These are phyloP conservation scores for Aureobasidium sp. DNA, from an alignment of 2,329 filamentous ascomycete genomes.

Conservation along the genomic window DNA sequence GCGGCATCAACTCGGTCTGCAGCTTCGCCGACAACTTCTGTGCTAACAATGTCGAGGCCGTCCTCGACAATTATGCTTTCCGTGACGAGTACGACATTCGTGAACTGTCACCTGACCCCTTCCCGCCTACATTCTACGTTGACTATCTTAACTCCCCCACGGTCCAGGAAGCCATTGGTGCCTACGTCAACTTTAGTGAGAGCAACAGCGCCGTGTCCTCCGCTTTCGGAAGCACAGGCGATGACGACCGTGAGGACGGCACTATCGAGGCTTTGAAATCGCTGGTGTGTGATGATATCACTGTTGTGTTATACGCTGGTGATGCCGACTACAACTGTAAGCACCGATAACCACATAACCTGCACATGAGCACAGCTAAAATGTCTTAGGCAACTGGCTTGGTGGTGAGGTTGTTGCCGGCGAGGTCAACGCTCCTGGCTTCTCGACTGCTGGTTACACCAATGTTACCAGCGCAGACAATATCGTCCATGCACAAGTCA, in stretches of 20 bases:
- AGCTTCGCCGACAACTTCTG: constrained; percentile 48
- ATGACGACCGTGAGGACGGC: constrained; percentile 38
- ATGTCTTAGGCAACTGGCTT: constrained; percentile 33
- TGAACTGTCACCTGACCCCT: constrained; percentile 46
- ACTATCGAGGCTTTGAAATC: constrained; percentile 33
- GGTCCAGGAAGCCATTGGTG: constrained; percentile 51
- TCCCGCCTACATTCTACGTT: constrained; percentile 47
- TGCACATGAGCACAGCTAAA: not conserved
- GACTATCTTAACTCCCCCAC: constrained; percentile 49
- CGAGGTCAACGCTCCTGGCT: constrained; percentile 34
- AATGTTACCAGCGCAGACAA: constrained; percentile 36
- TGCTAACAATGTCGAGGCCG: constrained; percentile 40
- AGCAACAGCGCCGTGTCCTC: constrained; percentile 34
- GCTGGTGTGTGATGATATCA: constrained; percentile 32
- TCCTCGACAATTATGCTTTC: constrained; percentile 43
- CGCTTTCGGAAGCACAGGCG: constrained; percentile 41
- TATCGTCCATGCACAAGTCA: constrained; percentile 45
- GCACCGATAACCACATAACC: not conserved
- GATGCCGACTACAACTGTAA: constrained; percentile 31
- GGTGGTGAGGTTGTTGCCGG: constrained; percentile 35
- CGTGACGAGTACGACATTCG: constrained; percentile 55
- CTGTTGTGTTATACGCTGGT: constrained; percentile 36
- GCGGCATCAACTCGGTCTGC: constrained; percentile 45
- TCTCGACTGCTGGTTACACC: constrained; percentile 36
- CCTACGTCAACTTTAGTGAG: constrained; percentile 48